Evolutionary conservation across 2,329 filamentous ascomycete genomes (phyloP).

Genomic region (Epichloe elymi): DNA sequence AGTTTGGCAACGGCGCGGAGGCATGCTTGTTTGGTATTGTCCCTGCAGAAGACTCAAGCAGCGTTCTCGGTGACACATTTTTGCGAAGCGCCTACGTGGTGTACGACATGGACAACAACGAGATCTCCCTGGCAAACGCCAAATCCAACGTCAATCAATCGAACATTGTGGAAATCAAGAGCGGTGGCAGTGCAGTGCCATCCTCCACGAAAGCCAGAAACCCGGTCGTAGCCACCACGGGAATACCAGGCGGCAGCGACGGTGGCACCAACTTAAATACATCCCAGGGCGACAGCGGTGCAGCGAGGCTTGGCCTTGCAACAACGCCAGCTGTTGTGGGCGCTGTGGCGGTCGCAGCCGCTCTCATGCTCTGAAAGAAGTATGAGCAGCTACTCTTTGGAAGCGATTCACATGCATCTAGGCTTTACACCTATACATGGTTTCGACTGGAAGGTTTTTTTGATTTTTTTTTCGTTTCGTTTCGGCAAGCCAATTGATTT

Average conservation of each 20-base stretch:
- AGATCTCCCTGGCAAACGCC: conserved; percentile 58
- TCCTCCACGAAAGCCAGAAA: conserved; percentile 37
- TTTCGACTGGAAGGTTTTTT: not conserved
- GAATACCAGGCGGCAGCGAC: conserved; percentile 14
- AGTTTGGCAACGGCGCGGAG: conserved; percentile 36
- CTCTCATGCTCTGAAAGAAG: not conserved
- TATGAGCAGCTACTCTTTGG: too few species aligned
- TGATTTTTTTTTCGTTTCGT: not conserved
- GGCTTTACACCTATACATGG: too few species aligned
- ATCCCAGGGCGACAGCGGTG: conserved; percentile 4
- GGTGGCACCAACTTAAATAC: not conserved
- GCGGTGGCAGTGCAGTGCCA: conserved; percentile 36
- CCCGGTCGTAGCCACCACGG: conserved; percentile 35
- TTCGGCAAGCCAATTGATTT: not conserved
- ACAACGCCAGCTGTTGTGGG: not conserved
- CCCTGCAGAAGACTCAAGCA: conserved; percentile 39
- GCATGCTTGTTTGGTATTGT: conserved; percentile 58
- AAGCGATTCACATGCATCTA: too few species aligned
- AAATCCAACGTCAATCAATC: conserved; percentile 39
- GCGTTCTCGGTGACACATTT: conserved; percentile 62
- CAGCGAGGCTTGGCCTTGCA: not conserved
- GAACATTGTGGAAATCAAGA: conserved; percentile 41
- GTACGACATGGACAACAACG: conserved; percentile 59
- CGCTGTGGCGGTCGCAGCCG: not conserved
- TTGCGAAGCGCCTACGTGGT: conserved; percentile 63